Conservation (phyloP, 2,329 filamentous ascomycete species). For the Cytospora chrysosperma region DNA sequence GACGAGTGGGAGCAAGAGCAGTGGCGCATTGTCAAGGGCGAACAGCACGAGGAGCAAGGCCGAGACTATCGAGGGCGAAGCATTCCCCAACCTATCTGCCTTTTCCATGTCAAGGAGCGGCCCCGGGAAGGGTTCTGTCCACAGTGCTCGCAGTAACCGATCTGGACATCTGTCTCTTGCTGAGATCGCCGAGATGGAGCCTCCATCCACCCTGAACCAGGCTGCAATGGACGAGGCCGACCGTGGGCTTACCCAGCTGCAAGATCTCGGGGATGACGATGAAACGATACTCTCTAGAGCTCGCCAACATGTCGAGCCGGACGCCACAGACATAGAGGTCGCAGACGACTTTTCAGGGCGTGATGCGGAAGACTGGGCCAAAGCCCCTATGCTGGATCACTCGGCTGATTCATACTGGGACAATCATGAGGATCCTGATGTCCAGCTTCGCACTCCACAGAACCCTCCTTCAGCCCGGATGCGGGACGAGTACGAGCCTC, state of each 20-base stretch:
- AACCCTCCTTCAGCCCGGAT: constrained; percentile 21
- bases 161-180: constrained; percentile 53
- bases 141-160: constrained; percentile 40
- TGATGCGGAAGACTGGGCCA: constrained; percentile 13
- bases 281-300: constrained; percentile 37
- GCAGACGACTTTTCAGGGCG: constrained; percentile 23
- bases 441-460: constrained; percentile 16
- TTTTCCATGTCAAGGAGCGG: constrained; percentile 49
- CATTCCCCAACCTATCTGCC: constrained; percentile 27
- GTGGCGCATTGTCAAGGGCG: constrained; percentile 29
- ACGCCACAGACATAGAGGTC: constrained; percentile 25
- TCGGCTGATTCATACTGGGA: constrained; percentile 21
- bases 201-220: constrained; percentile 47
- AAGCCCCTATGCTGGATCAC: constrained; percentile 26
- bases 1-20: constrained; percentile 55
- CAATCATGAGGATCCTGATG: constrained; percentile 4
- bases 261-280: constrained; percentile 39
- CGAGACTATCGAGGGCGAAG: constrained; percentile 38
- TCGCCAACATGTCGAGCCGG: constrained; percentile 38
- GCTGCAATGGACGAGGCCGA: constrained; percentile 57
- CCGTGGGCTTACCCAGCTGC: constrained; percentile 34
- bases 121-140: constrained; percentile 51
- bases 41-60: constrained; percentile 35
- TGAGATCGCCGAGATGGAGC: constrained; percentile 58
- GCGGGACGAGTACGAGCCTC: constrained; percentile 25